A percentile compares a stretch with the other conserved stretches of the same genome.
Conservation (phyloP, 768 basidiomycete species). For the button mushroom (Agaricus bisporus) region DNA sequence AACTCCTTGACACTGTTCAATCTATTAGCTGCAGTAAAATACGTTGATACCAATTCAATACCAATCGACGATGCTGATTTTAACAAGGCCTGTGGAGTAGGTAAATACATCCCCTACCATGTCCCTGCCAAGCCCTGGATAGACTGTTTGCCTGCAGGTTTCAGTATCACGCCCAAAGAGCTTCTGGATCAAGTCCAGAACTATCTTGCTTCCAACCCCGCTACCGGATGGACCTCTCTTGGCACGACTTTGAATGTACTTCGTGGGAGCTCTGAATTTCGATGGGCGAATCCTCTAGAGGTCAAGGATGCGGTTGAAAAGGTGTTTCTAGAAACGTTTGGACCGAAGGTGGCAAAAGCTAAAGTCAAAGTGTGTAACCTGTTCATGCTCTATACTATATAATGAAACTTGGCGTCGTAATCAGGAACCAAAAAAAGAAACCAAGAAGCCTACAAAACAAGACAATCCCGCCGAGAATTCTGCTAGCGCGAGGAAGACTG, state of each 20-base stretch:
- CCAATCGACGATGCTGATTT: constrained; percentile 70
- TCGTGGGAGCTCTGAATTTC: constrained; percentile 54
- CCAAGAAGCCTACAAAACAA: constrained; percentile 27
- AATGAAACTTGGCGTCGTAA: neutral
- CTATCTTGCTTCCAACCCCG: constrained; percentile 49
- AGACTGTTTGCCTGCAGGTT: constrained; percentile 42
- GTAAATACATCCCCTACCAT: constrained; percentile 38
- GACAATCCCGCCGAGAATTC: constrained; percentile 27
- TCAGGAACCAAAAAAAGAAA: constrained; percentile 48
- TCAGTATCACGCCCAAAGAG: constrained; percentile 66
- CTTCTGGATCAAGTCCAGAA: constrained; percentile 48
- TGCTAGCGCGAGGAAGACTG: constrained; percentile 44
- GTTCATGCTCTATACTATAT: neutral
- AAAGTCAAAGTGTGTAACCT: constrained; percentile 52
- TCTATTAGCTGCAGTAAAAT: constrained; percentile 71
- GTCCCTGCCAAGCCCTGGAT: neutral
- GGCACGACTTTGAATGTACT: constrained; percentile 60
- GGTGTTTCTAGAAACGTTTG: constrained; percentile 62
- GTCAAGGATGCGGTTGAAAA: constrained; percentile 77
- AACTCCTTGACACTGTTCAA: neutral
- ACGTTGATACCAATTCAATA: constrained; percentile 49
- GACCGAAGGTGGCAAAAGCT: constrained; percentile 63
- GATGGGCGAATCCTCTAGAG: constrained; percentile 83
- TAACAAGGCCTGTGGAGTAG: constrained; percentile 79
- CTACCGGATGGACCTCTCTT: constrained; percentile 72